phyloP scores from a whole-genome alignment of 495 filamentous ascomycete species.

The Jackrogersella multiformis region DNA sequence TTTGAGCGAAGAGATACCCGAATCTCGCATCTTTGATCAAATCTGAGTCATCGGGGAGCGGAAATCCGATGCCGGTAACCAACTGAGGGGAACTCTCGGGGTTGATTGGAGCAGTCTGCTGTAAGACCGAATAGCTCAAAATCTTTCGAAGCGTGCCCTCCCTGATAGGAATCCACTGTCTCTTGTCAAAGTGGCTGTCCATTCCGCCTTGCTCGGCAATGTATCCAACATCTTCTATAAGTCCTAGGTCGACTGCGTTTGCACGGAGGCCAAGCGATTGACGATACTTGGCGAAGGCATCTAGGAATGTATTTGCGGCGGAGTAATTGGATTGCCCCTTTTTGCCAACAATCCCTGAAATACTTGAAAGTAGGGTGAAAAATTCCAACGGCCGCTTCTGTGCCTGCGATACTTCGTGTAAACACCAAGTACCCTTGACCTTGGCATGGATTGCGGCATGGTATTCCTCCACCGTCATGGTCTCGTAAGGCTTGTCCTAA shows the following conservation, averaged over 20 bases:
- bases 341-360: neutral
- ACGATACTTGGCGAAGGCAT: neutral
- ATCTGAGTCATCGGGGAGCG: neutral
- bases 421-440: too few species aligned
- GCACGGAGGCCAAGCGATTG: neutral
- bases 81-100: neutral
- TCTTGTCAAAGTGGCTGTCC: neutral
- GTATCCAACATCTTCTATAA: neutral
- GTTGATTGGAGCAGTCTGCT: neutral
- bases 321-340: neutral
- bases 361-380: neutral
- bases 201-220: neutral
- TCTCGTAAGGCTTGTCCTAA: constrained; percentile 47
- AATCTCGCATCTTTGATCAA: neutral
- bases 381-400: too few species aligned
- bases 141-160: neutral
- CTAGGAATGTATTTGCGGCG: neutral
- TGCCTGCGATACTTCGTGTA: too few species aligned
- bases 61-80: neutral
- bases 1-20: neutral
- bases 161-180: neutral
- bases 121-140: neutral
- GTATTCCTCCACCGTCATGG: constrained; percentile 57
- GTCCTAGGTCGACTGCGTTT: neutral
- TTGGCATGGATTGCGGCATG: constrained; percentile 50